Conservation (phyloP, 768 basidiomycete species). For the Boletus coccyginus region DNA sequence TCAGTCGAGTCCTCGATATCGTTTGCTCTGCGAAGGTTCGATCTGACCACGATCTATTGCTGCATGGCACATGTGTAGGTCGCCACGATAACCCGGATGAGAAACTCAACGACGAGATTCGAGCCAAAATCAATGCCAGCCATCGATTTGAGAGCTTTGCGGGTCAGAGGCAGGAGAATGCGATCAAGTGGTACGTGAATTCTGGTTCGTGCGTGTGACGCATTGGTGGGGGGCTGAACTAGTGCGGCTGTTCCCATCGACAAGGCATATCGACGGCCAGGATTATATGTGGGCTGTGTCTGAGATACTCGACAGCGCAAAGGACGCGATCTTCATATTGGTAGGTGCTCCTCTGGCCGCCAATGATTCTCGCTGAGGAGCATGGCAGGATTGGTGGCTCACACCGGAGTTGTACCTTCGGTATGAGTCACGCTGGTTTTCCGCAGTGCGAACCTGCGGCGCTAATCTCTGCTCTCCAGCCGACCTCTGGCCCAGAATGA, state of each 20-base stretch:
- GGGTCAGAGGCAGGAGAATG: conserved; percentile 60
- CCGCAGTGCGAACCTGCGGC: neutral
- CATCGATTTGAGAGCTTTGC: conserved; percentile 93
- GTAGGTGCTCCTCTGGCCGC: conserved; percentile 37
- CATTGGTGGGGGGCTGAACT: neutral
- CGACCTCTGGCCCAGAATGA: conserved; percentile 84
- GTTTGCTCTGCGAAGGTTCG: neutral
- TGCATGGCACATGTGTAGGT: conserved; percentile 24
- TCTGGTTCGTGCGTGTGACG: neutral
- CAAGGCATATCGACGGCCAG: conserved; percentile 88
- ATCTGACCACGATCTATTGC: conserved; percentile 1
- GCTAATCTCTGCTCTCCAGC: conserved; percentile 16
- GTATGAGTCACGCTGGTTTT: conserved; percentile 3
- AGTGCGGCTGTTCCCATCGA: neutral
- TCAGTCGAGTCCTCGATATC: conserved; percentile 22
- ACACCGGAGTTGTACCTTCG: conserved; percentile 93
- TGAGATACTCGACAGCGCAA: conserved; percentile 80
- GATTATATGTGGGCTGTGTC: conserved; percentile 97
- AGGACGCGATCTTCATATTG: conserved; percentile 84
- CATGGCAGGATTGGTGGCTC: conserved; percentile 82
- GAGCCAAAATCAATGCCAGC: conserved; percentile 67
- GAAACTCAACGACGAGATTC: conserved; percentile 63
- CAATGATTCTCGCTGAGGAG: neutral
- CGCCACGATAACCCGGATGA: conserved; percentile 80
- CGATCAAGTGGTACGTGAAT: conserved; percentile 71